Conservation (phyloP, 345 rosid genomes). For the Dipteronia dyeriana region DNA sequence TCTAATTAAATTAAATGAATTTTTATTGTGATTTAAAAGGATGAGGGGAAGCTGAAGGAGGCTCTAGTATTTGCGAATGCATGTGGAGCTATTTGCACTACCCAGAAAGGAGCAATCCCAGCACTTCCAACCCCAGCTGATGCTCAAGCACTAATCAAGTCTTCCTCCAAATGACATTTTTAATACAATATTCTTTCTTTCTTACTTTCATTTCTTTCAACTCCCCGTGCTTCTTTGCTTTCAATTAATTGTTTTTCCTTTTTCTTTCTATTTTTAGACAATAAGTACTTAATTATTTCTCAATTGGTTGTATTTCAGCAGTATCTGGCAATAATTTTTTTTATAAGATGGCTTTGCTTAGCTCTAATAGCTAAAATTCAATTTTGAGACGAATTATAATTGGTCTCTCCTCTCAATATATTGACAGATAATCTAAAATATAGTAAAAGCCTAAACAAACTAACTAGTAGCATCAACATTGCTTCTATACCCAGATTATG, state of each 20-base stretch:
- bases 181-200: not conserved
- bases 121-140: slow-evolving; percentile 52
- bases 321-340: too few species aligned
- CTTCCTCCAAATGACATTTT: slow-evolving; percentile 20
- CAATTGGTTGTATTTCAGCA: too few species aligned
- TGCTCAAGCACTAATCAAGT: slow-evolving; percentile 49
- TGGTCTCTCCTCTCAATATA: too few species aligned
- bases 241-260: too few species aligned
- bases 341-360: too few species aligned
- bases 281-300: not conserved
- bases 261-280: not conserved
- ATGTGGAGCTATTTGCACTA: slow-evolving; percentile 66
- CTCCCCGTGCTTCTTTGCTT: not conserved
- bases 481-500: too few species aligned
- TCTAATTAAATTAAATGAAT: too few species aligned
- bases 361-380: too few species aligned
- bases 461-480: too few species aligned
- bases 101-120: slow-evolving; percentile 69
- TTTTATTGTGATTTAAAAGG: slow-evolving; percentile 19
- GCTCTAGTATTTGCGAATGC: slow-evolving; percentile 56
- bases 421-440: too few species aligned
- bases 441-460: too few species aligned
- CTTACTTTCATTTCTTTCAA: not conserved
- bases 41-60: slow-evolving; percentile 55
- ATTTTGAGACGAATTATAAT: not conserved